Base-by-base conservation (phyloP, 108 stramenopile genomes). In the Skeletonema costatum region DNA sequence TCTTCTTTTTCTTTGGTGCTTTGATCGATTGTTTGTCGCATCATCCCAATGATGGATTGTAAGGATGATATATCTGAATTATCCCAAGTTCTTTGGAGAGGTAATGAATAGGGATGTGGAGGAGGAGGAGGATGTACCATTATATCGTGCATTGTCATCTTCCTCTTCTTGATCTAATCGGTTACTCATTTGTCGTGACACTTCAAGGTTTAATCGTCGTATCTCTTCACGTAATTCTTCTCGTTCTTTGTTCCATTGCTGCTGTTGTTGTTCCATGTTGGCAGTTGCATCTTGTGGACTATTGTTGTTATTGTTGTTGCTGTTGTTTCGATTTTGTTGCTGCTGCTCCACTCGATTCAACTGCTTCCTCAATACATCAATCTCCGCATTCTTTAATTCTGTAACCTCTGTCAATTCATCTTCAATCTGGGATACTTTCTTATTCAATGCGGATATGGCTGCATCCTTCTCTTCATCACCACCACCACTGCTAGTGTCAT, bases 11-110 rank as follows among this genome's bases (percentile, higher is more conserved):
- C 77, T 16, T 59, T 36, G 44, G 38, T 71, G 64, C 46, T 21
- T 71, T 78, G 70, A 11, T 78, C 70, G 13, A 78, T 70, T 3
- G 64, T 59, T 58, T 62, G 44, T 32, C 77, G 70, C 39, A 78
- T 60, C 63, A 71, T 71, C 1, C 64, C 29, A 19, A 78, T 78
- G 6, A 78, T 78, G 33, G 77, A 71, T 66, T 70, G 70, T 29
- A 78, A 63, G 13, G 70, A 78, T 13, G 60, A 33, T 21, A 70
- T 65, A 46, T 78, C 77, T 17, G 77, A 32, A 30, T 38, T 36
- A 50, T 71, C 70, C 70, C 17, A 71, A 13, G 10, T 53, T 32
- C 21, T 61, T 62, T n/a, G 44, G 44, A n/a, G 44, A 46, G 4
- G 44, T 46, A n/a, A 46, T 46, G 16, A 46, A 46, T n/a, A 46